Conservation (phyloP, 2,329 filamentous ascomycete species). For the Bipolaris cookei region DNA sequence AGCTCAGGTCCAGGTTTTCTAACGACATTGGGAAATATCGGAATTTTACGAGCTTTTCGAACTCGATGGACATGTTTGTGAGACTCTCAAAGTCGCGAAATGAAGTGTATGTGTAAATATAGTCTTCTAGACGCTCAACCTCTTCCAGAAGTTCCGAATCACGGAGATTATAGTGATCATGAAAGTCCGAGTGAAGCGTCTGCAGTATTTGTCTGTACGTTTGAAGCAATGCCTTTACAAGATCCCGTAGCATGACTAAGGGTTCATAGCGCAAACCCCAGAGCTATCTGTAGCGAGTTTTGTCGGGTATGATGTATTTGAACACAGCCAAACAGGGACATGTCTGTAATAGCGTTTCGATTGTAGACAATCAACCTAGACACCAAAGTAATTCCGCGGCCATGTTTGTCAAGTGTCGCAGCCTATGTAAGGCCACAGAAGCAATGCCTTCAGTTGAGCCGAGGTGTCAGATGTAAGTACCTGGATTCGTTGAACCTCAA, state of each 20-base stretch:
- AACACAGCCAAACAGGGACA: not conserved
- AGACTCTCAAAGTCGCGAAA: conserved; percentile 1
- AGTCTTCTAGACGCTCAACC: not conserved
- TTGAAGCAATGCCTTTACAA: conserved; percentile 10
- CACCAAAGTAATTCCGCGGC: conserved; percentile 7
- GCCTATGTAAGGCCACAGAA: too few relatives aligned
- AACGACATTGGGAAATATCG: conserved; percentile 1
- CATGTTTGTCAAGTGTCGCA: conserved; percentile 1
- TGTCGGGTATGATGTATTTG: not conserved
- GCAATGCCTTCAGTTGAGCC: too few relatives aligned
- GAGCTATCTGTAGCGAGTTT: not conserved
- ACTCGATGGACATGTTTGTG: conserved; percentile 3
- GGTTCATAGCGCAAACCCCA: conserved; percentile 2
- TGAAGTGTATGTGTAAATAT: not conserved
- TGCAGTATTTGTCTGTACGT: conserved; percentile 2
- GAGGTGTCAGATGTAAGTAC: too few relatives aligned
- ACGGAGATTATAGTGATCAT: not conserved
- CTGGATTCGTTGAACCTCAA: too few relatives aligned
- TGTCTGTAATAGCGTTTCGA: conserved; percentile 1
- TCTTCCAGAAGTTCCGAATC: not conserved
- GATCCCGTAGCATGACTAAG: conserved; percentile 4
- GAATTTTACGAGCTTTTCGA: conserved; percentile 2
- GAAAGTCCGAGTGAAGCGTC: conserved; percentile 1
- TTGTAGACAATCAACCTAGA: not conserved
- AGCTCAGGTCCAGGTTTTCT: not conserved